These are phyloP conservation scores for Pelagophyceae sp. DNA, from an alignment of 352 stramenopile genomes.

Conservation along the genomic window DNA sequence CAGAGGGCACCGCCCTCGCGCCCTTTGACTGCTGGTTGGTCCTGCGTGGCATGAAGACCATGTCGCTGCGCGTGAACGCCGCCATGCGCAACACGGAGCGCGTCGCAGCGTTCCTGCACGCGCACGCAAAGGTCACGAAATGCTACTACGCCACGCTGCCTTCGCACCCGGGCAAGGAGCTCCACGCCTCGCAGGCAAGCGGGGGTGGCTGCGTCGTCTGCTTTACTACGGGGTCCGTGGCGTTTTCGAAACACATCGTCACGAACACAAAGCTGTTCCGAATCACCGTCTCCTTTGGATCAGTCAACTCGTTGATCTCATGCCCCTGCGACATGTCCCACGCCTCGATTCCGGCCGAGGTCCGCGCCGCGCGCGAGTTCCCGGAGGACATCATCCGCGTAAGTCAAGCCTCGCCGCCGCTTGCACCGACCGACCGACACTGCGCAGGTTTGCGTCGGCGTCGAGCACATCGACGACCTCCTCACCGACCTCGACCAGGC, in stretches of 20 bases:
- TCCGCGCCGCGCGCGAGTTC: constrained; percentile 68
- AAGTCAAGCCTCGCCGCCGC: too few species aligned
- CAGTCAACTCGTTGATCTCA: constrained; percentile 80
- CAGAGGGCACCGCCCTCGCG: constrained; percentile 62
- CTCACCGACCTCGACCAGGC: constrained; percentile 75
- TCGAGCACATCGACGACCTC: constrained; percentile 79
- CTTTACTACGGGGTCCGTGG: constrained; percentile 71
- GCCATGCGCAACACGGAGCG: constrained; percentile 39
- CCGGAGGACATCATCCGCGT: constrained; percentile 75
- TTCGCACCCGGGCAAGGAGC: constrained; percentile 51
- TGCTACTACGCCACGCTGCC: constrained; percentile 70
- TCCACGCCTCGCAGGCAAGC: constrained; percentile 69
- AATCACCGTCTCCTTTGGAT: constrained; percentile 80
- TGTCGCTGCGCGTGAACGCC: constrained; percentile 64
- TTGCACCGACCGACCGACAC: too few species aligned
- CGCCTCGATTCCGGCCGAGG: constrained; percentile 65
- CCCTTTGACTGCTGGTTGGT: constrained; percentile 79
- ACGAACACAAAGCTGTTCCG: constrained; percentile 83
- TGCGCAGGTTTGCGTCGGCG: constrained; percentile 79
- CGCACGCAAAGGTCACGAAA: background rate
- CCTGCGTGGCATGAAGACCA: constrained; percentile 66
- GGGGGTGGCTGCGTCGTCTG: constrained; percentile 74
- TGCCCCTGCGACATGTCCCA: constrained; percentile 77
- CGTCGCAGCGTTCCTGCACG: background rate
- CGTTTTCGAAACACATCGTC: constrained; percentile 74